Evolutionary conservation across 257 asterid species (phyloP), one percentile per base, ranked within the genome.

Genomic region (Ajuga chamaepitys): DNA sequence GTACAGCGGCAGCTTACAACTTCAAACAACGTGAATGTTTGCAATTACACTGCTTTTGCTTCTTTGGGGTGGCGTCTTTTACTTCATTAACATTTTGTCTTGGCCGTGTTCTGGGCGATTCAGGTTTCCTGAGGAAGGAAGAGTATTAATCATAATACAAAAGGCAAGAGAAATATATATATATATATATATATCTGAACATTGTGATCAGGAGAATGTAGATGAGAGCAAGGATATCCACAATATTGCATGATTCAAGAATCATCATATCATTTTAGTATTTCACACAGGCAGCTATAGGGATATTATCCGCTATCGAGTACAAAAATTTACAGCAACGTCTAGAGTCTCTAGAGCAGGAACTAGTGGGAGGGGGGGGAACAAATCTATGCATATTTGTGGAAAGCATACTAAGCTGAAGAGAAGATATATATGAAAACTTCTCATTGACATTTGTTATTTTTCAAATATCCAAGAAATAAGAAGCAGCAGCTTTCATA

Each of bases 21-120:
- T 93, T 93, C 77, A 93, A 79, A 80, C 98, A 93, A 57, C 92
- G 85, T 1, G 98, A 93, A 76, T 93, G 93, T 71, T 89, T 89
- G 84, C 98, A 93, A 71, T 93, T 93, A 60, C 98, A 93, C 81
- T 85, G 98, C 73, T 93, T 93, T 76, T 77, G 93, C 81, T 89
- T 93, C 88, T 93, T 89, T 18, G 98, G 97, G 30, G 98, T 93
- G 59, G 86, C 94, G 64, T 92, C 98, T 77, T 85, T 89, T 30
- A 65, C 84, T 72, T 93, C 98, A 80, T 64, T 65, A 40, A 53
- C 50, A 72, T 56, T 77, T 74, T 82, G 84, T 70, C 94, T 89
- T 54, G 91, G 74, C 17, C 94, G 77, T 20, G 88, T 74, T 69
- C 80, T 86, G 73, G 98, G 97, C 24, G 98, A 93, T 77, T 87